phyloP scores from a whole-genome alignment of 352 stramenopile genomes.

The Phytophthora melonis region DNA sequence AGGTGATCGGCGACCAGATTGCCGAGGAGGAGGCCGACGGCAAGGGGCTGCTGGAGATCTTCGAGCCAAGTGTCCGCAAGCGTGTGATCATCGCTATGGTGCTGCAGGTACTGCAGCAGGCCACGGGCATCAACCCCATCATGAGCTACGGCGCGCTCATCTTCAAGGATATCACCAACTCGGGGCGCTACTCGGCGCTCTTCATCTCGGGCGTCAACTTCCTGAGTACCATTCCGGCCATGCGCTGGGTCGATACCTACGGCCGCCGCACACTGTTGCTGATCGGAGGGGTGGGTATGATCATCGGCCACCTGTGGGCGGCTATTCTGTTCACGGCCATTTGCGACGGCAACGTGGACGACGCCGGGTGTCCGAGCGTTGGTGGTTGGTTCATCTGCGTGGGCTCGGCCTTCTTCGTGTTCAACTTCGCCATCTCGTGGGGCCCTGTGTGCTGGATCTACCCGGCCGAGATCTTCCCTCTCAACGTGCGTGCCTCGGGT shows the following conservation, averaged over 20 bases:
- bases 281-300: slow-evolving; percentile 26
- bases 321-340: slow-evolving; percentile 45
- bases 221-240: slow-evolving; percentile 8
- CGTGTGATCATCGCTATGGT: slow-evolving; percentile 43
- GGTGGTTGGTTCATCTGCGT: slow-evolving; percentile 53
- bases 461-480: slow-evolving; percentile 59
- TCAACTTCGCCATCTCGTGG: slow-evolving; percentile 33
- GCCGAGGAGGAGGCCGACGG: slow-evolving; percentile 28
- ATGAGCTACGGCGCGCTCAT: slow-evolving; percentile 35
- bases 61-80: slow-evolving; percentile 35
- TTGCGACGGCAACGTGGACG: slow-evolving; percentile 44
- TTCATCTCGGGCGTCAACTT: slow-evolving; percentile 44
- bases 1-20: slow-evolving; percentile 47
- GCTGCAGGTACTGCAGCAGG: slow-evolving; percentile 53
- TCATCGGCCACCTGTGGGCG: no score
- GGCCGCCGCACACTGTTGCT: slow-evolving; percentile 53
- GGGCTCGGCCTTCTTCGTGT: neutral
- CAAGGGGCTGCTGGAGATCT: slow-evolving; percentile 36
- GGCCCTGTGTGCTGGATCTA: slow-evolving; percentile 58
- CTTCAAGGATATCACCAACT: slow-evolving; percentile 45
- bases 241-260: slow-evolving; percentile 39
- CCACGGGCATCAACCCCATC: slow-evolving; percentile 49
- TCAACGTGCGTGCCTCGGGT: slow-evolving; percentile 23
- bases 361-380: slow-evolving; percentile 34
- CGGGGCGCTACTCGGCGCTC: slow-evolving; percentile 33